A percentile compares a stretch with the other conserved stretches of the same genome.
Evolutionary conservation across 108 stramenopile genomes (phyloP).

Genomic region (Skeletonema menzelii): DNA sequence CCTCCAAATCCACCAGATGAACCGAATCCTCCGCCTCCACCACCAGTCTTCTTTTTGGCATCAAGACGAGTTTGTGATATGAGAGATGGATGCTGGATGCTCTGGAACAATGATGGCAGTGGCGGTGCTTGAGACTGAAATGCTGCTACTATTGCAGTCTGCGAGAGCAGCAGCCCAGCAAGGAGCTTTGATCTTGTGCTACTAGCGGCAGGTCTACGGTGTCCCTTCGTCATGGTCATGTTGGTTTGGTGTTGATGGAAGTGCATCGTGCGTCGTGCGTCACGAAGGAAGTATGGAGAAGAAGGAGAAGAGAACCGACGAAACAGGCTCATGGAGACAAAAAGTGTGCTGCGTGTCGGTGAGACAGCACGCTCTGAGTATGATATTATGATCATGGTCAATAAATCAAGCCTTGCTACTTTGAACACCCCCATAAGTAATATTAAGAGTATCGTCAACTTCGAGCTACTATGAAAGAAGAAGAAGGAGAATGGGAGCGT

Average conservation of each 20-base stretch:
- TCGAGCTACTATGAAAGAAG: background rate
- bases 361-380: too few relatives aligned
- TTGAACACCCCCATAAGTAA: too few relatives aligned
- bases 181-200: background rate
- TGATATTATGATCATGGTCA: too few relatives aligned
- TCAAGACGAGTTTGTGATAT: background rate
- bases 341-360: too few relatives aligned
- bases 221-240: background rate
- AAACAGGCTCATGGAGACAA: too few relatives aligned
- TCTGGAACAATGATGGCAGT: background rate
- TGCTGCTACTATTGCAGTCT: background rate
- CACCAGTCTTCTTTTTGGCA: slow-evolving; percentile 2
- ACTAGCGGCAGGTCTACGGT: background rate
- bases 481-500: slow-evolving; percentile 5
- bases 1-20: slow-evolving; percentile 12
- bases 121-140: background rate
- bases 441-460: too few relatives aligned
- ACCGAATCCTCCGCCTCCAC: slow-evolving; percentile 1
- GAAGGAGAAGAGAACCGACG: too few relatives aligned
- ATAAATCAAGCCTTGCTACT: too few relatives aligned
- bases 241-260: too few relatives aligned
- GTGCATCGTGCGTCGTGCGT: too few relatives aligned
- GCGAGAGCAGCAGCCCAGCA: background rate
- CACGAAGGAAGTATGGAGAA: too few relatives aligned
- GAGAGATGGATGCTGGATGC: background rate